Evolutionary conservation across 176 grass and related monocot species (phyloP).

Genomic region (Chrysopogon serrulatus): DNA sequence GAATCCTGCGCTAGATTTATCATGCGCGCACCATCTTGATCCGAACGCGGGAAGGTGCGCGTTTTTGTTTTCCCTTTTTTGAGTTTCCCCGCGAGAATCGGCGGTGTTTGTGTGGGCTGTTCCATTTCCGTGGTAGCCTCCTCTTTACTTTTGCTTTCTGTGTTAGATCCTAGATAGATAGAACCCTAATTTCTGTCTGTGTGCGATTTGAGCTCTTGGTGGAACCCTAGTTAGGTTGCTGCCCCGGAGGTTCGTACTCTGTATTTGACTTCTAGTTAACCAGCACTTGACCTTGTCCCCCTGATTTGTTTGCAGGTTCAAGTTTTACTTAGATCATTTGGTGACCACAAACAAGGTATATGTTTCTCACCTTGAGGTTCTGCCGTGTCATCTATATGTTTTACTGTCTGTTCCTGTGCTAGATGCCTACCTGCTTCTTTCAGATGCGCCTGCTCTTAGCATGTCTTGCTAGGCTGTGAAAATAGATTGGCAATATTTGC

Average conservation of each 20-base stretch:
- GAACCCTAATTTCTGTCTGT: not conserved
- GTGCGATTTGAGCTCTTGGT: not conserved
- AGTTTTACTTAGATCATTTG: not conserved
- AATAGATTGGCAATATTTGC: not conserved
- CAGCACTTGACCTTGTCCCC: not conserved
- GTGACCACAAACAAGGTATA: conserved; percentile 14
- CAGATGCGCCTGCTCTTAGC: not conserved
- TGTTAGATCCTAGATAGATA: not conserved
- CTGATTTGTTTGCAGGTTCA: conserved; percentile 18
- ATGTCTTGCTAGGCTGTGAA: not conserved
- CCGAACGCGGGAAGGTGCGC: not conserved
- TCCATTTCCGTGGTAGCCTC: not conserved
- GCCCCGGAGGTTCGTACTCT: not conserved
- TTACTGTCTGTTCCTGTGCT: not conserved
- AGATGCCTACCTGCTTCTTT: not conserved
- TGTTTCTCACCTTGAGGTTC: not conserved
- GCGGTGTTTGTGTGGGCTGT: not conserved
- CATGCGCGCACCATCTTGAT: not conserved
- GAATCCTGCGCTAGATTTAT: not conserved
- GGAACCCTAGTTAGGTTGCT: not conserved
- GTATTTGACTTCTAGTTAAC: not conserved
- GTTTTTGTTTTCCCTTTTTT: not conserved
- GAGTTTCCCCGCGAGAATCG: not conserved
- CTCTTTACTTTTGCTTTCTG: not conserved
- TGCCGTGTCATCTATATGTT: not conserved